phyloP scores from a whole-genome alignment of 345 rosid genomes.

The sweet orange (Citrus sinensis) region DNA sequence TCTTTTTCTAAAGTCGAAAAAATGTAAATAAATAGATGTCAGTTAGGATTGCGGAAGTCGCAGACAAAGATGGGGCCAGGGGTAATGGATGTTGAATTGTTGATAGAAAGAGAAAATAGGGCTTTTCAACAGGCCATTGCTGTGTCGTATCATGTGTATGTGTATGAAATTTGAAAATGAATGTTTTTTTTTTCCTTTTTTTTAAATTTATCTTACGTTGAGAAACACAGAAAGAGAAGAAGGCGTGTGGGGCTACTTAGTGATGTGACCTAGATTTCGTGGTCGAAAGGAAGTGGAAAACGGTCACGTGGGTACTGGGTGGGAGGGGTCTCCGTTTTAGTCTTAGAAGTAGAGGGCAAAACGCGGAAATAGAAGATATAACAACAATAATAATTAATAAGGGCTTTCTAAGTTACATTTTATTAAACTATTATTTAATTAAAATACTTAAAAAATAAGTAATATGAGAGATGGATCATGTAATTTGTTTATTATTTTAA shows the following conservation, averaged over 20 bases:
- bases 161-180: background rate
- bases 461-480: no score
- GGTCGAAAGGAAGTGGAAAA: slow-evolving; percentile 7
- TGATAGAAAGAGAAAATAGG: background rate
- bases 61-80: background rate
- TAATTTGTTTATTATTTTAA: no score
- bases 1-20: no score
- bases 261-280: slow-evolving; percentile 22
- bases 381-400: background rate
- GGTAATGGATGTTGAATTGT: background rate
- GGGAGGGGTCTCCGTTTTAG: background rate
- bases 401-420: no score
- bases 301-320: slow-evolving; percentile 12
- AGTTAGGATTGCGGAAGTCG: background rate
- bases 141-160: background rate
- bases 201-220: no score
- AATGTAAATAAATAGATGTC: background rate
- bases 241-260: slow-evolving; percentile 5
- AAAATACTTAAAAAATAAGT: no score
- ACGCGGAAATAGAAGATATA: slow-evolving; percentile 14
- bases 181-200: no score
- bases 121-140: background rate
- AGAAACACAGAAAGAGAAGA: background rate
- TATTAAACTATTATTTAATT: no score
- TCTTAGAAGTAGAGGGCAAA: slow-evolving; percentile 6